A percentile compares a stretch with the other conserved stretches of the same genome.
Conservation (phyloP, 1,139 yeast species). For the Pichia sp. region DNA sequence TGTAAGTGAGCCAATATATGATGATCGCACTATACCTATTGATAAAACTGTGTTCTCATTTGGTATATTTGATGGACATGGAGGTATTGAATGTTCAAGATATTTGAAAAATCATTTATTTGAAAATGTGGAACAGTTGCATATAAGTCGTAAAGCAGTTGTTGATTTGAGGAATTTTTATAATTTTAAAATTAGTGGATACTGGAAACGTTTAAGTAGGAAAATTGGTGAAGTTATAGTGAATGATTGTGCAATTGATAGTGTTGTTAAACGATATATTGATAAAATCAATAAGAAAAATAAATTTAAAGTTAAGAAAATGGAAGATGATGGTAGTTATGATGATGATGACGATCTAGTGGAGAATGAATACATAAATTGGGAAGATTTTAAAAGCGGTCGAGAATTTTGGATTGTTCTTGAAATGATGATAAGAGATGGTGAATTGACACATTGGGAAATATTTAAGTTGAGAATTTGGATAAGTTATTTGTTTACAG, state of each 20-base stretch:
- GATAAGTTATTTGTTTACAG: slow-evolving; percentile 28
- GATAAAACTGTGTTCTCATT: slow-evolving; percentile 47
- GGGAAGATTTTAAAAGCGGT: slow-evolving; percentile 11
- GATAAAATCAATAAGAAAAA: slow-evolving; percentile 4
- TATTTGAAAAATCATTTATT: slow-evolving; percentile 52
- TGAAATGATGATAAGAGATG: slow-evolving; percentile 13
- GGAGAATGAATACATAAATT: slow-evolving; percentile 5
- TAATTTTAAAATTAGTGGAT: slow-evolving; percentile 64
- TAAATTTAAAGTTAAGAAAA: neutral
- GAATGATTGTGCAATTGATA: slow-evolving; percentile 9
- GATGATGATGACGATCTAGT: slow-evolving; percentile 2
- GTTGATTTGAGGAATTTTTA: slow-evolving; percentile 42
- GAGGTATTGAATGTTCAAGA: slow-evolving; percentile 69
- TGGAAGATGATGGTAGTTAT: neutral
- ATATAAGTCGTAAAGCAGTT: slow-evolving; percentile 29
- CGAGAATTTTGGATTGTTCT: slow-evolving; percentile 20
- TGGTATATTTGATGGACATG: slow-evolving; percentile 89
- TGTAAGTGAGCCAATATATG: slow-evolving; percentile 4
- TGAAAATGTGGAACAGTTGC: slow-evolving; percentile 45
- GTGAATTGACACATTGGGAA: slow-evolving; percentile 22
- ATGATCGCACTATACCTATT: slow-evolving; percentile 3
- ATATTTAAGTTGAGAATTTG: slow-evolving; percentile 26
- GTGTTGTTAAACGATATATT: neutral
- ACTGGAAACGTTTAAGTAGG: slow-evolving; percentile 73
- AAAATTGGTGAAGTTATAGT: slow-evolving; percentile 28